Base-by-base conservation (phyloP, 2,329 filamentous ascomycete species). In the Epichloe typhina region DNA sequence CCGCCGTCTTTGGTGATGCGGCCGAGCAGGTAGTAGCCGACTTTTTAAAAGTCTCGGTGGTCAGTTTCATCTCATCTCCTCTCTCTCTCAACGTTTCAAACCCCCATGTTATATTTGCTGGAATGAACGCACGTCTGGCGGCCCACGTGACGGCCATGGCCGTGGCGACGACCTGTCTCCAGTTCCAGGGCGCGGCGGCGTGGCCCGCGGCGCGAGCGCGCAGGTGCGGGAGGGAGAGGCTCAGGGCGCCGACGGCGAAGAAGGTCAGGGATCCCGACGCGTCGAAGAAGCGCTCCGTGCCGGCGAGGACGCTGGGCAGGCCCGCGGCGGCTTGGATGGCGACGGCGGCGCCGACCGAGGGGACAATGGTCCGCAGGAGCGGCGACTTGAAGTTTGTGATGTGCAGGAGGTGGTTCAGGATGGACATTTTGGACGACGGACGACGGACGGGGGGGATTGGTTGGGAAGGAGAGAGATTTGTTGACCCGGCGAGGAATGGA, bases 211-310 rank as follows among this genome's bases (percentile, higher is more conserved):
- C 69, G 43, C 72, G 70, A 13, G 76, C 76, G 41, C 80, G 71
- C 50, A 83, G 66, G 3, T 74, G 72, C 0, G 82, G 82, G 15
- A 85, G 69, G 55, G 77, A 80, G 15, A 86, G 68, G 52, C 75
- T 79, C 31, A 84, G 64, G 0, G 77, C 75, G 13, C 79, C 79
- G 61, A 82, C 81, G 50, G 79, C 77, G 38, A 86, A 71, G 60
- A 83, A 84, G 2, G 82, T 85, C 35, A 83, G 59, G 13, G 80
- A 81, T 46, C 83, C 83, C 2, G 79, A 82, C 46, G 83, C 64
- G 61, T 86, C 83, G 62, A 83, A 86, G 69, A 83, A 84, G 38
- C 77, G 75, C 60, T 86, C 83, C 6, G 77, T 76, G 58, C 80
- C 73, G 35, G 70, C 68, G 26, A 73, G 55, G 53, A 84, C 78